phyloP scores from a whole-genome alignment of 1,284 basidiomycete species.

The Pterulicium gracile region DNA sequence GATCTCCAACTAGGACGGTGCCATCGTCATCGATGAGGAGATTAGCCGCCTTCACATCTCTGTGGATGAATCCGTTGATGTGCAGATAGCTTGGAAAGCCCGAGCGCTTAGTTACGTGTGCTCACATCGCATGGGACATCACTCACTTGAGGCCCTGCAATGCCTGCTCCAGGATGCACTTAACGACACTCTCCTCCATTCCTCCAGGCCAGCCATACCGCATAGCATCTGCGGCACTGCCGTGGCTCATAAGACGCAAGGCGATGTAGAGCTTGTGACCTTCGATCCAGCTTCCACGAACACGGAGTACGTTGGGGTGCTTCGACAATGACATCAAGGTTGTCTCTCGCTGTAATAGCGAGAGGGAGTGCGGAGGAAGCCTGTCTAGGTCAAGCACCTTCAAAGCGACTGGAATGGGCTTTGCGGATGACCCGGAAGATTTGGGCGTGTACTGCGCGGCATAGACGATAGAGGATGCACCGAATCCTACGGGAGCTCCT shows the following conservation, averaged over 20 bases:
- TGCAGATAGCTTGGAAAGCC: constrained; percentile 63
- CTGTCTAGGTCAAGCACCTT: constrained; percentile 84
- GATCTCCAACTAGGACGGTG: constrained; percentile 80
- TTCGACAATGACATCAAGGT: constrained; percentile 91
- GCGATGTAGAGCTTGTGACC: constrained; percentile 82
- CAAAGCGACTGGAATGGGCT: constrained; percentile 59
- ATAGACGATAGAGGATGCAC: constrained; percentile 82
- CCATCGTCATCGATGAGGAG: constrained; percentile 81
- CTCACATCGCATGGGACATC: constrained; percentile 1
- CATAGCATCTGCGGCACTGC: constrained; percentile 82
- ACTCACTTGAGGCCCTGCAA: constrained; percentile 74
- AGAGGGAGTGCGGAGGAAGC: constrained; percentile 54
- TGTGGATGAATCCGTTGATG: constrained; percentile 81
- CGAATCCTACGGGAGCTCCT: constrained; percentile 70
- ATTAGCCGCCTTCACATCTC: constrained; percentile 86
- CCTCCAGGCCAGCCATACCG: constrained; percentile 76
- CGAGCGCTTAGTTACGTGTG: constrained; percentile 1
- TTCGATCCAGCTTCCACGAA: constrained; percentile 81
- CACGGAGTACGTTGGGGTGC: constrained; percentile 84
- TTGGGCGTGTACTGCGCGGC: constrained; percentile 53
- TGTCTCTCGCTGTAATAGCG: constrained; percentile 72
- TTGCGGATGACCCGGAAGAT: constrained; percentile 15
- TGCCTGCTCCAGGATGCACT: constrained; percentile 75
- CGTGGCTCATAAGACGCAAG: constrained; percentile 81
- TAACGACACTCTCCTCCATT: constrained; percentile 78